phyloP scores from a whole-genome alignment of 208 protist genomes.

The Trypanosoma cruzi region DNA sequence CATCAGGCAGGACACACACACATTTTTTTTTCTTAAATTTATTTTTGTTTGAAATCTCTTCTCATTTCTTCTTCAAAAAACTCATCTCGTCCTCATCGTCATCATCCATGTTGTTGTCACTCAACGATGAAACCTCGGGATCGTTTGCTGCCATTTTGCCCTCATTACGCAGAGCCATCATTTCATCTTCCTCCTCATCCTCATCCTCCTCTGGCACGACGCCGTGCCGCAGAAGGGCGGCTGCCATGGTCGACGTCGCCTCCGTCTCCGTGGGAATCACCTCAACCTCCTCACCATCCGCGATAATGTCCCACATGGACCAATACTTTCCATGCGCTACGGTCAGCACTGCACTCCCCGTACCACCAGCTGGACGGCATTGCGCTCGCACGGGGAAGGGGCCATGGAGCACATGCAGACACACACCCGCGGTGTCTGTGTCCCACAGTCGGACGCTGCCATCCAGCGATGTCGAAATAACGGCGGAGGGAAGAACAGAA shows the following conservation, averaged over 20 bases:
- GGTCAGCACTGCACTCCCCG: slow-evolving; percentile 33
- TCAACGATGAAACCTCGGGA: neutral
- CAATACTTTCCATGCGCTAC: slow-evolving; percentile 63
- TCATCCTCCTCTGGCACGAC: slow-evolving; percentile 27
- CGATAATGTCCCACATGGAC: slow-evolving; percentile 57
- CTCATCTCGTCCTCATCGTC: slow-evolving; percentile 59
- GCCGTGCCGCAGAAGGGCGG: neutral
- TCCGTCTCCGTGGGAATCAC: slow-evolving; percentile 31
- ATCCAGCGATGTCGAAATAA: slow-evolving; percentile 83
- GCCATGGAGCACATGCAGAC: slow-evolving; percentile 46
- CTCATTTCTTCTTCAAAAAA: slow-evolving; percentile 25
- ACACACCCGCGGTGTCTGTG: slow-evolving; percentile 53
- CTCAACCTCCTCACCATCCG: slow-evolving; percentile 19
- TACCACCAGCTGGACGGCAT: slow-evolving; percentile 39
- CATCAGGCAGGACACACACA: neutral
- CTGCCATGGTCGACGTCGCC: slow-evolving; percentile 10
- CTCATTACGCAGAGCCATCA: slow-evolving; percentile 29
- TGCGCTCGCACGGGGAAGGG: slow-evolving; percentile 63
- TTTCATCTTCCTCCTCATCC: slow-evolving; percentile 45
- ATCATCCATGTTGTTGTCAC: slow-evolving; percentile 26
- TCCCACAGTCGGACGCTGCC: slow-evolving; percentile 79
- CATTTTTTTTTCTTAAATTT: slow-evolving; percentile 1
- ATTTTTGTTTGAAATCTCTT: slow-evolving; percentile 5
- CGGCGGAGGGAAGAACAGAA: slow-evolving; percentile 47
- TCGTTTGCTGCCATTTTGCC: slow-evolving; percentile 5